phyloP scores from a whole-genome alignment of 768 basidiomycete species.

The Boletus sp. region DNA sequence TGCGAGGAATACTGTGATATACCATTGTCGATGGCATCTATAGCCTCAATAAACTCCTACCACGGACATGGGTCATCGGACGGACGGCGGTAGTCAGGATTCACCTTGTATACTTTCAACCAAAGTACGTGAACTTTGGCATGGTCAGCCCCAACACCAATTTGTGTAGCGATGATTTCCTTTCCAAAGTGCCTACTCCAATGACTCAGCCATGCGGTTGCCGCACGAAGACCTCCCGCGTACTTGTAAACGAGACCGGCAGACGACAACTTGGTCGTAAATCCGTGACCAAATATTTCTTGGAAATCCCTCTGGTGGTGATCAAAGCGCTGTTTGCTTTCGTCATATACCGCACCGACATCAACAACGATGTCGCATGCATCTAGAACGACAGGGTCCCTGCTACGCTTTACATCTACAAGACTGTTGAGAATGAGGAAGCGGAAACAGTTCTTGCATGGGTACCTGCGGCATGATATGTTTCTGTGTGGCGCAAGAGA shows the following conservation, averaged over 20 bases:
- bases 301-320: conserved; percentile 95
- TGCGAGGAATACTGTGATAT: conserved; percentile 74
- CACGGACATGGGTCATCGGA: conserved; percentile 2
- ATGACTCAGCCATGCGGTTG: conserved; percentile 1
- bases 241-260: conserved; percentile 97
- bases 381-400: conserved; percentile 68
- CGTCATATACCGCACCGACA: conserved; percentile 91
- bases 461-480: conserved; percentile 74
- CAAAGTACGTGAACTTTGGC: conserved; percentile 70
- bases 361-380: conserved; percentile 94
- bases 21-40: conserved; percentile 96
- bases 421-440: background rate
- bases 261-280: conserved; percentile 83
- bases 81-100: background rate
- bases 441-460: background rate
- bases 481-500: conserved; percentile 72
- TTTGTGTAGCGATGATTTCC: conserved; percentile 70
- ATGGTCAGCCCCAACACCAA: conserved; percentile 50
- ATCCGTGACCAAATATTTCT: conserved; percentile 86
- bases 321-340: conserved; percentile 75
- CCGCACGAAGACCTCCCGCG: conserved; percentile 20
- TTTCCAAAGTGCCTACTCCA: conserved; percentile 76
- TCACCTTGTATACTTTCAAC: conserved; percentile 85
- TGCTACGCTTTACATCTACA: conserved; percentile 63
- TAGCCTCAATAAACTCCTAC: conserved; percentile 89